These are phyloP conservation scores for Cladosporium austrohemisphaericum DNA, from an alignment of 2,329 filamentous ascomycete species.

Conservation along the genomic window DNA sequence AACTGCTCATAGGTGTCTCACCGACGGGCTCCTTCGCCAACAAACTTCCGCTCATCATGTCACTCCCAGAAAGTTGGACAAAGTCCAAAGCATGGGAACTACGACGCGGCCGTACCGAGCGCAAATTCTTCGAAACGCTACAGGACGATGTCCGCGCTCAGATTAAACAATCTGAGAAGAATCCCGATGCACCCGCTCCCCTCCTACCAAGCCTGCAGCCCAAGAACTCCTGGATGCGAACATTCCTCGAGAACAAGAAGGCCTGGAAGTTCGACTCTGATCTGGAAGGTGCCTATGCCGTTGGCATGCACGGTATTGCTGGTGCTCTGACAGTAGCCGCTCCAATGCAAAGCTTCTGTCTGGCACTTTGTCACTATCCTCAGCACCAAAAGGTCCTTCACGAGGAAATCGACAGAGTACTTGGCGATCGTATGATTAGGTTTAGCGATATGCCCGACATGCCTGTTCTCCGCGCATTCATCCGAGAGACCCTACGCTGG, in stretches of 20 bases:
- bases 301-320: slow-evolving; percentile 48
- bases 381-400: slow-evolving; percentile 43
- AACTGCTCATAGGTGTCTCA: slow-evolving; percentile 45
- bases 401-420: slow-evolving; percentile 56
- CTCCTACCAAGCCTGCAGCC: slow-evolving; percentile 26
- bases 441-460: slow-evolving; percentile 49
- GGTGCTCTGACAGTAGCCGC: slow-evolving; percentile 46
- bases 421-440: slow-evolving; percentile 52
- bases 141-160: slow-evolving; percentile 36
- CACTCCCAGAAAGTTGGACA: slow-evolving; percentile 41
- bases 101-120: slow-evolving; percentile 41
- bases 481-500: slow-evolving; percentile 60
- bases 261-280: slow-evolving; percentile 42
- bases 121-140: slow-evolving; percentile 43
- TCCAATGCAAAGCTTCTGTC: slow-evolving; percentile 45
- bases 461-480: slow-evolving; percentile 52
- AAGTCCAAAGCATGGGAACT: slow-evolving; percentile 45
- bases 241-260: slow-evolving; percentile 39
- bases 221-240: slow-evolving; percentile 42
- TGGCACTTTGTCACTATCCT: slow-evolving; percentile 45
- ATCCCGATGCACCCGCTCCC: slow-evolving; percentile 14
- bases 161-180: slow-evolving; percentile 6
- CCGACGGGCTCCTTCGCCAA: slow-evolving; percentile 45
- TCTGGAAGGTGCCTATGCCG: slow-evolving; percentile 44
- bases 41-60: slow-evolving; percentile 45